Evolutionary conservation across 2,329 filamentous ascomycete genomes (phyloP), one percentile per base, ranked within the genome.

Genomic region (Hypocrella siamensis): DNA sequence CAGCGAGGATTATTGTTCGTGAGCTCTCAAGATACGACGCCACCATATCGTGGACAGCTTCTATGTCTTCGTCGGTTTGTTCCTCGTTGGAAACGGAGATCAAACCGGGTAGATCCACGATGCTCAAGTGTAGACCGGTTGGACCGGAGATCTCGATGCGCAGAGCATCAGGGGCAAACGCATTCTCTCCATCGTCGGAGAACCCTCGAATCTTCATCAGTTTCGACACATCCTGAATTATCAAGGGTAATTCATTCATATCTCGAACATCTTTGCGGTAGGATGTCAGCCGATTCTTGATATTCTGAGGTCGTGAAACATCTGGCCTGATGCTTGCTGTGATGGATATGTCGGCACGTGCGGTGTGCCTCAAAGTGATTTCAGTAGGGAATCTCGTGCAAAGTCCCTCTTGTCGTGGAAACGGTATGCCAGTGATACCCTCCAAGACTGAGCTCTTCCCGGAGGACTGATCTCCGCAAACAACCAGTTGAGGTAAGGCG

Each of bases 101-200:
- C 4, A 65, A 42, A 3, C 61, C 59, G 2, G 60, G 61, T 3
- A 65, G 41, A 35, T 66, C 61, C 2, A 66, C 59, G 6, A 65
- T 47, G 1, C 60, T 64, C 3, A 66, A 47, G 18, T 60, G 53
- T 4, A 45, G 37, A 1, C 44, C 42, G 2, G 37, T 38, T 4
- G 42, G 32, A 12, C 45, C 41, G 18, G 31, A 32, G 9, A 44
- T 32, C 12, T 45, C 42, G 17, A 50, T 38, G 6, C 36, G 45
- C 12, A 51, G 40, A 3, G 39, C 30, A 30, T 49, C 45, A 3
- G 36, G 19, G 1, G 41, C 35, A 26, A 51, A 51, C 3, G 41
- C 39, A 3, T 28, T 26, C 1, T 31, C 37, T 4, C 18, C 7
- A 14, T 32, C 14, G 5, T 33, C 27, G 5, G 21, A n/a, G 19